A percentile compares a stretch with the other conserved stretches of the same genome.
phyloP scores from a whole-genome alignment of 2,329 filamentous ascomycete genomes.

The Phialocephala subalpina region DNA sequence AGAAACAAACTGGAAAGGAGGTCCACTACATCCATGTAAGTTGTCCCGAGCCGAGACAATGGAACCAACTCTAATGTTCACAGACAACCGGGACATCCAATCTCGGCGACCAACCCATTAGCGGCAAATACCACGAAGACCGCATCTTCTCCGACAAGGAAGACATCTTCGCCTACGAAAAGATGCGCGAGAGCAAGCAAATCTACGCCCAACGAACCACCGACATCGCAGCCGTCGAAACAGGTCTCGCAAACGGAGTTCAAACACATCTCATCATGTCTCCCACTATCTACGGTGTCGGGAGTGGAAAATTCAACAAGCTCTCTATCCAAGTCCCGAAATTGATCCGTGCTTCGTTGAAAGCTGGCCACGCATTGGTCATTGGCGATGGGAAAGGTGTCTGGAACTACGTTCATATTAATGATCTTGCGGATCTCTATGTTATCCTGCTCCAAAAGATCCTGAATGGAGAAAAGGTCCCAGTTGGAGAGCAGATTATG shows the following conservation, averaged over 20 bases:
- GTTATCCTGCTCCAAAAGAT: conserved; percentile 46
- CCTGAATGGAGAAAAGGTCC: conserved; percentile 45
- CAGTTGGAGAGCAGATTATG: conserved; percentile 47
- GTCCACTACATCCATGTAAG: conserved; percentile 50
- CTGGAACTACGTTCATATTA: conserved; percentile 55
- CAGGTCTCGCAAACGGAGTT: conserved; percentile 49
- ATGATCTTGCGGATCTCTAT: conserved; percentile 52
- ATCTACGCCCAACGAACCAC: conserved; percentile 54
- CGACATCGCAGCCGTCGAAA: conserved; percentile 52
- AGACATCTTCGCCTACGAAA: conserved; percentile 52
- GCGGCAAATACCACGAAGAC: conserved; percentile 39
- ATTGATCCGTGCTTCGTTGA: conserved; percentile 43
- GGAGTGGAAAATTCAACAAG: conserved; percentile 50
- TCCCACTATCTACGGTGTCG: conserved; percentile 55
- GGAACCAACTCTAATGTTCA: background rate
- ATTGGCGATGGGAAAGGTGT: conserved; percentile 48
- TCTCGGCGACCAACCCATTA: conserved; percentile 51
- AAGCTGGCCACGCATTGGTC: conserved; percentile 40
- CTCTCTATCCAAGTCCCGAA: conserved; percentile 45
- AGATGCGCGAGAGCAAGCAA: conserved; percentile 46
- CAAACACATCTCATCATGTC: conserved; percentile 55
- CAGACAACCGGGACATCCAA: conserved; percentile 53
- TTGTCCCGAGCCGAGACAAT: conserved; percentile 7
- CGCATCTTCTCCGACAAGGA: conserved; percentile 52
- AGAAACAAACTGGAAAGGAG: conserved; percentile 45